Evolutionary conservation across 352 stramenopile genomes (phyloP).

Genomic region (Globisporangium acanthophoron): DNA sequence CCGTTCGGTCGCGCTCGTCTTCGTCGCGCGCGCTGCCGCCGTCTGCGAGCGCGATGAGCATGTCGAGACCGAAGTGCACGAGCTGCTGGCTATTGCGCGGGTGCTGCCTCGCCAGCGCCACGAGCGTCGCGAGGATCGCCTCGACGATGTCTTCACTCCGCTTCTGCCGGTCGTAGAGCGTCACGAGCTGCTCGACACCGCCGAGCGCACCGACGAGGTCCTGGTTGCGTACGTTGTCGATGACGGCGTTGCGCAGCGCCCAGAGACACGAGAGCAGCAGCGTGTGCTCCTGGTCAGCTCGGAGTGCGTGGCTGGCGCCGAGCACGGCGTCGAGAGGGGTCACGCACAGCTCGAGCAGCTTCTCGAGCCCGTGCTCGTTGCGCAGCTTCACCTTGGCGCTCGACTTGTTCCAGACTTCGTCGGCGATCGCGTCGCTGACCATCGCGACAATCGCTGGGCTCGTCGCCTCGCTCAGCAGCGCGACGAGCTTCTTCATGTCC

Average conservation of each 20-base stretch:
- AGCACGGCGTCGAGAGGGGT: constrained; percentile 12
- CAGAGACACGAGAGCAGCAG: constrained; percentile 58
- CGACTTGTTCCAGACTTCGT: constrained; percentile 66
- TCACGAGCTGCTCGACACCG: constrained; percentile 43
- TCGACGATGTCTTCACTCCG: constrained; percentile 54
- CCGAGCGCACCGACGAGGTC: constrained; percentile 47
- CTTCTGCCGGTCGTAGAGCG: constrained; percentile 34
- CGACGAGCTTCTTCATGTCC: constrained; percentile 67
- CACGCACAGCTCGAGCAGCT: constrained; percentile 47
- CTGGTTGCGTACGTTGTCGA: constrained; percentile 56
- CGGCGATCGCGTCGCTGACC: constrained; percentile 70
- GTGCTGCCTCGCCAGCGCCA: constrained; percentile 50
- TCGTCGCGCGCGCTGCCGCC: constrained; percentile 6
- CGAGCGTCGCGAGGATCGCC: constrained; percentile 43
- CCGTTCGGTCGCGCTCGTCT: constrained; percentile 19
- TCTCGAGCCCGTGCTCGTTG: constrained; percentile 64
- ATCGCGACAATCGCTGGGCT: constrained; percentile 58
- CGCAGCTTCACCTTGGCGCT: constrained; percentile 51
- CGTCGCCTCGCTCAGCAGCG: constrained; percentile 44
- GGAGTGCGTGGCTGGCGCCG: neutral
- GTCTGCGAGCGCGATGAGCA: constrained; percentile 45
- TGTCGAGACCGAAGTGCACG: constrained; percentile 50
- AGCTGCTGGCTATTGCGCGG: constrained; percentile 59
- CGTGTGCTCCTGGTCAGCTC: constrained; percentile 17
- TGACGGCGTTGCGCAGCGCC: constrained; percentile 54